These are phyloP conservation scores for Turnera subulata DNA, from an alignment of 345 rosid genomes.

Conservation along the genomic window DNA sequence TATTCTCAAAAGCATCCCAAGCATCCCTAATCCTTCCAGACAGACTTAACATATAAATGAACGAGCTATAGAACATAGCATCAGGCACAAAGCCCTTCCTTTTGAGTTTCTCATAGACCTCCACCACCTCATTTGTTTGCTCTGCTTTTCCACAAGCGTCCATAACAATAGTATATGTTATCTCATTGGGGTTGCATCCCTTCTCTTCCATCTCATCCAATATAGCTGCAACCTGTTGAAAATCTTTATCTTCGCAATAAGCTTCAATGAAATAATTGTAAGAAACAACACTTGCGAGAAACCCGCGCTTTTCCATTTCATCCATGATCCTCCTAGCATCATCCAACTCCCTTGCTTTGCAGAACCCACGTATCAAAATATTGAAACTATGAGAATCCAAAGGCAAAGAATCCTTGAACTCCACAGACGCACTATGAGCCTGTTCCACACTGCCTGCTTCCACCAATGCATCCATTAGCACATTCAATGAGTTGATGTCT, in stretches of 20 bases:
- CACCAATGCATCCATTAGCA: constrained; percentile 71
- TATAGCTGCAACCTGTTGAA: constrained; percentile 49
- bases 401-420: constrained; percentile 37
- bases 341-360: too few species aligned
- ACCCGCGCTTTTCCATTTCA: constrained; percentile 48
- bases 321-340: too few species aligned
- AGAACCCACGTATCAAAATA: constrained; percentile 71
- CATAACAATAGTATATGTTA: constrained; percentile 65
- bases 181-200: constrained; percentile 52
- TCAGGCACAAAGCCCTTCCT: constrained; percentile 57
- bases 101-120: constrained; percentile 69
- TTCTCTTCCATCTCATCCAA: constrained; percentile 62
- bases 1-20: constrained; percentile 63
- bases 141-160: constrained; percentile 67
- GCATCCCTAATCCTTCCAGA: constrained; percentile 72
- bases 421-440: constrained; percentile 44
- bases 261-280: constrained; percentile 67
- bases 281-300: constrained; percentile 50
- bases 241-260: constrained; percentile 63
- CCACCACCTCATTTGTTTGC: constrained; percentile 57
- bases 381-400: constrained; percentile 40
- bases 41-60: constrained; percentile 54
- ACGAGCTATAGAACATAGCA: constrained; percentile 56
- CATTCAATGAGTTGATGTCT: constrained; percentile 46
- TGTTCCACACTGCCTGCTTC: constrained; percentile 64